These are phyloP conservation scores for Penicillium sp. DNA, from an alignment of 2,329 filamentous ascomycete species.

Conservation along the genomic window DNA sequence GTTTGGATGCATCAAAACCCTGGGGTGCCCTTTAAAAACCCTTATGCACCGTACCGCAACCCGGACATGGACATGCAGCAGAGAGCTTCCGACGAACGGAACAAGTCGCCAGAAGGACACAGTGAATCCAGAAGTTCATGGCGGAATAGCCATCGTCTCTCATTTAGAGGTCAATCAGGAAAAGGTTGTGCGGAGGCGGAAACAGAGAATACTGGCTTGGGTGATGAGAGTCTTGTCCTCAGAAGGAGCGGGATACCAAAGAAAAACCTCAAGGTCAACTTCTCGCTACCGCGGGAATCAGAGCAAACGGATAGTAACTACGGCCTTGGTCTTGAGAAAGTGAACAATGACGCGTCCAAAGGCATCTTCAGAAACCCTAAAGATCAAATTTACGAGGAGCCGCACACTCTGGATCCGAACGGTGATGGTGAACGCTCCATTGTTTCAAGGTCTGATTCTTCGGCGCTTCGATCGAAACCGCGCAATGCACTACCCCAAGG, in stretches of 20 bases:
- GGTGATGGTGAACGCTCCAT: constrained; percentile 29
- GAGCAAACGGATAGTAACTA: constrained; percentile 23
- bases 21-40: constrained; percentile 53
- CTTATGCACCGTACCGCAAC: constrained; percentile 53
- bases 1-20: constrained; percentile 68
- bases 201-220: not conserved
- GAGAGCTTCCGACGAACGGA: constrained; percentile 49
- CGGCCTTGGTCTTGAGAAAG: constrained; percentile 34
- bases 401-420: constrained; percentile 55
- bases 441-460: constrained; percentile 40
- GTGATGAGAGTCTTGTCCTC: constrained; percentile 18
- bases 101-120: constrained; percentile 50
- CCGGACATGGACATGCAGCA: constrained; percentile 47
- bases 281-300: constrained; percentile 41
- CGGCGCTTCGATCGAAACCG: constrained; percentile 62
- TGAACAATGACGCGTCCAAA: constrained; percentile 48
- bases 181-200: constrained; percentile 10
- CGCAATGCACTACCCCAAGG: constrained; percentile 65
- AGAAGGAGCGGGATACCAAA: constrained; percentile 32
- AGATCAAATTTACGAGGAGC: constrained; percentile 83
- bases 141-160: constrained; percentile 25
- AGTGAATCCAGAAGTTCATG: constrained; percentile 19
- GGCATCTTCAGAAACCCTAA: constrained; percentile 63
- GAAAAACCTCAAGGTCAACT: constrained; percentile 47
- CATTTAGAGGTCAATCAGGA: constrained; percentile 26